These are phyloP conservation scores for Tolypocladium pustulatum DNA, from an alignment of 2,329 filamentous ascomycete genomes.

Conservation along the genomic window DNA sequence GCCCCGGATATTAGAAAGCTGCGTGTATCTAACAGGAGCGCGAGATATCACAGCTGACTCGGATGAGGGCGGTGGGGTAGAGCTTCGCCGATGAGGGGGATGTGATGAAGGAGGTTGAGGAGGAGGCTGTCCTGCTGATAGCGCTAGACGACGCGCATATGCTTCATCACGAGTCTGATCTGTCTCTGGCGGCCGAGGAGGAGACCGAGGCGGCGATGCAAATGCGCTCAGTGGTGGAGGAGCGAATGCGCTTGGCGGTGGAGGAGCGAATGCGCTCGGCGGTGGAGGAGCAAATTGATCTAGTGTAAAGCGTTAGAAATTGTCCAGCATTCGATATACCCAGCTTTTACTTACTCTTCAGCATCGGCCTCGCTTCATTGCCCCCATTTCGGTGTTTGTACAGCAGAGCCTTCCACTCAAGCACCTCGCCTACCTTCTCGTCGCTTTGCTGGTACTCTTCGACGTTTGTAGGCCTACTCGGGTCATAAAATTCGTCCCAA, in stretches of 20 bases:
- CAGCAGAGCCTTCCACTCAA: constrained; percentile 76
- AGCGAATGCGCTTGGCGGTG: constrained; percentile 41
- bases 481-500: constrained; percentile 90
- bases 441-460: constrained; percentile 78
- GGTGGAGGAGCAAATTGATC: not conserved
- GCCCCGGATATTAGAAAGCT: constrained; percentile 13
- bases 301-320: not conserved
- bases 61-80: constrained; percentile 26
- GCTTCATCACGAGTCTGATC: constrained; percentile 60
- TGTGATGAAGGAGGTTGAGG: constrained; percentile 18
- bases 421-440: constrained; percentile 68
- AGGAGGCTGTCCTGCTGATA: constrained; percentile 35
- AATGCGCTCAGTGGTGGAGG: constrained; percentile 42
- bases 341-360: constrained; percentile 20
- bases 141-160: constrained; percentile 50
- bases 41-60: constrained; percentile 58
- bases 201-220: constrained; percentile 42
- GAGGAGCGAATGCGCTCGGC: constrained; percentile 29
- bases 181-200: constrained; percentile 36
- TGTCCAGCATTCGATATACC: not conserved
- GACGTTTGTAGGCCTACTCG: constrained; percentile 69
- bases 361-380: constrained; percentile 14
- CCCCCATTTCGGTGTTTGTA: constrained; percentile 53
- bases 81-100: constrained; percentile 8
- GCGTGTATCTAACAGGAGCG: constrained; percentile 63